A percentile compares a stretch with the other conserved stretches of the same genome.
Evolutionary conservation across 2,329 filamentous ascomycete genomes (phyloP).

Genomic region (Xylariaceae sp.): DNA sequence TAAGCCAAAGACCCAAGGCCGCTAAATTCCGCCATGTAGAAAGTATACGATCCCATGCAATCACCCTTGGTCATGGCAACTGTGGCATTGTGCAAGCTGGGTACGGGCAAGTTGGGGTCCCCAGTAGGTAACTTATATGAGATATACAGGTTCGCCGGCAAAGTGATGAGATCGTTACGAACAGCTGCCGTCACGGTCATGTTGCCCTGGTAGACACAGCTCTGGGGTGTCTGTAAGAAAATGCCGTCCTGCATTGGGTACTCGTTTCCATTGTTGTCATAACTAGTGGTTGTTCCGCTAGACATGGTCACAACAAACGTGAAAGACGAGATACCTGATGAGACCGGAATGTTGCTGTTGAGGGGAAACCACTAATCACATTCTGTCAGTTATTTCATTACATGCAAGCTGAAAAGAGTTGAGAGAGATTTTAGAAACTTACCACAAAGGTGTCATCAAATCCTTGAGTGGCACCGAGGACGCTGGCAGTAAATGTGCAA

Average conservation of each 20-base stretch:
- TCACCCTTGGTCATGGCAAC: conserved; percentile 39
- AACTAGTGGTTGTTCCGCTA: conserved; percentile 42
- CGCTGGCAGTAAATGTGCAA: conserved; percentile 43
- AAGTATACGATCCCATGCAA: conserved; percentile 46
- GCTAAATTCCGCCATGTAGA: conserved; percentile 42
- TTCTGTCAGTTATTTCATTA: conserved; percentile 12
- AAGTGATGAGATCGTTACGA: conserved; percentile 43
- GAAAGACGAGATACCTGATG: conserved; percentile 60
- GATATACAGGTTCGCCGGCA: conserved; percentile 39
- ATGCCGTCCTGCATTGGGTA: conserved; percentile 54
- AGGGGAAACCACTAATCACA: conserved; percentile 39
- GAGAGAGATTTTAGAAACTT: conserved; percentile 17
- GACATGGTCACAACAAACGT: conserved; percentile 47
- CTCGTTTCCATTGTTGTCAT: conserved; percentile 55
- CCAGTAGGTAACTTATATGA: conserved; percentile 39
- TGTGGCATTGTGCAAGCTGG: conserved; percentile 35
- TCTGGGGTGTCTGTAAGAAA: conserved; percentile 53
- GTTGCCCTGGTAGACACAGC: conserved; percentile 48
- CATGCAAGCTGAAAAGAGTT: too few species aligned
- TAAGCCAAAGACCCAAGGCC: conserved; percentile 42
- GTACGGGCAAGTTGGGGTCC: conserved; percentile 40
- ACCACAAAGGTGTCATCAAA: conserved; percentile 60
- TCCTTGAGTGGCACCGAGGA: conserved; percentile 48
- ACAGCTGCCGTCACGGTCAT: conserved; percentile 45
- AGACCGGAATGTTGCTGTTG: conserved; percentile 47